Percentiles rank a stretch among this genome's conserved stretches.
These are phyloP conservation scores for Xylariaceae sp. DNA, from an alignment of 2,329 filamentous ascomycete genomes.

Conservation along the genomic window DNA sequence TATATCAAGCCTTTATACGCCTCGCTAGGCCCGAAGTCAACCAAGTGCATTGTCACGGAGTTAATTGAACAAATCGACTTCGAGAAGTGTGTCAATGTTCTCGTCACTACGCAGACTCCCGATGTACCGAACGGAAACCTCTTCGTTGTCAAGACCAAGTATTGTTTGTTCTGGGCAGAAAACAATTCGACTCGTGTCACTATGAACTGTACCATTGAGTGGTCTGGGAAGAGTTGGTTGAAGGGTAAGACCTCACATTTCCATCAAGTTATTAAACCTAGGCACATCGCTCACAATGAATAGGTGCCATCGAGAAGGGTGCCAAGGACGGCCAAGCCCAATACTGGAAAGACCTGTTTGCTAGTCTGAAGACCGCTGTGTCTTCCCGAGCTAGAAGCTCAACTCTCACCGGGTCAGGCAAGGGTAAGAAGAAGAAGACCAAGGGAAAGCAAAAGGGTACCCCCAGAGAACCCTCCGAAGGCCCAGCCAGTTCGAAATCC, in stretches of 20 bases:
- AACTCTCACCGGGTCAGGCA: conserved; percentile 44
- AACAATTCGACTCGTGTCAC: conserved; percentile 79
- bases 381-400: conserved; percentile 54
- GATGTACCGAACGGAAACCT: conserved; percentile 93
- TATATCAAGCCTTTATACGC: conserved; percentile 89
- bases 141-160: conserved; percentile 88
- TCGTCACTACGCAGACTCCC: conserved; percentile 78
- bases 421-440: conserved; percentile 57
- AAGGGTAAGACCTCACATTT: conserved; percentile 58
- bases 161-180: conserved; percentile 89
- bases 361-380: conserved; percentile 67
- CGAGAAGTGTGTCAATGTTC: conserved; percentile 80
- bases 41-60: conserved; percentile 86
- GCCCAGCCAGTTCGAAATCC: conserved; percentile 38
- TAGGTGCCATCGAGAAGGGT: conserved; percentile 92
- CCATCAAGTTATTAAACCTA: neutral
- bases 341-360: conserved; percentile 76
- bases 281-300: conserved; percentile 21
- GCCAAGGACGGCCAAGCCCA: conserved; percentile 82
- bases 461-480: conserved; percentile 37
- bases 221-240: conserved; percentile 97
- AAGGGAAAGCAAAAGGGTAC: conserved; percentile 47
- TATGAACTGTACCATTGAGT: conserved; percentile 87
- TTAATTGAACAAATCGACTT: conserved; percentile 78
- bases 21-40: conserved; percentile 85